Evolutionary conservation across 352 stramenopile species (phyloP), one percentile per base, ranked within the genome.

Genomic region (Phytophthora ramorum): DNA sequence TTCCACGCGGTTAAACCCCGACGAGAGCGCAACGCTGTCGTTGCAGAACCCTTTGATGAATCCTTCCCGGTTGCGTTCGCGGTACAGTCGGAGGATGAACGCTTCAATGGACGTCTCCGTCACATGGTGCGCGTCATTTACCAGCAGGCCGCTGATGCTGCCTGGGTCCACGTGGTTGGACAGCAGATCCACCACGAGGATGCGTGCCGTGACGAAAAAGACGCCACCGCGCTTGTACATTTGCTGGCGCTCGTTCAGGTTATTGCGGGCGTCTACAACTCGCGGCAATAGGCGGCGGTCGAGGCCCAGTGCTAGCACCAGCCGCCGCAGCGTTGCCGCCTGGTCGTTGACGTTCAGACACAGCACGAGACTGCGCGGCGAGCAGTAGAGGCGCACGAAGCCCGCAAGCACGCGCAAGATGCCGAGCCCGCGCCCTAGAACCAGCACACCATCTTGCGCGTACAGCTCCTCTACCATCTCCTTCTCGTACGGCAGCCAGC

Each of bases 11-110:
- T 95, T 96, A 75, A 99, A 99, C 2, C 96, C 96, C 0, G 76
- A 75, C 0, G 96, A 73, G n/a, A 99, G 79, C 9, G 79, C 62
- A 32, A 96, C 85, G 37, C 96, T 87, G 53, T 98, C 84, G 72
- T 99, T 96, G 7, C 90, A 97, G 75, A 99, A 99, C 3, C 88
- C 97, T 78, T 99, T 99, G 69, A 99, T 88, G 66, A 99, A 99
- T 22, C 97, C 97, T 13, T 83, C 72, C 16, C 78, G 78, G 73
- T 96, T 97, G 19, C 75, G 71, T 62, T 96, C 85, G 35, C 92
- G 88, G 76, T 97, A 99, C 30, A 99, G 85, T 17, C 96, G 78
- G 22, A 99, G 70, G 66, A 99, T 99, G 75, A 99, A 99, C 6
- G 96, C 97, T 61, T 99, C 96, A 12, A 97, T 98, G 8, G 93